Conservation (phyloP, 495 filamentous ascomycete species). For the Neurospora sp. region DNA sequence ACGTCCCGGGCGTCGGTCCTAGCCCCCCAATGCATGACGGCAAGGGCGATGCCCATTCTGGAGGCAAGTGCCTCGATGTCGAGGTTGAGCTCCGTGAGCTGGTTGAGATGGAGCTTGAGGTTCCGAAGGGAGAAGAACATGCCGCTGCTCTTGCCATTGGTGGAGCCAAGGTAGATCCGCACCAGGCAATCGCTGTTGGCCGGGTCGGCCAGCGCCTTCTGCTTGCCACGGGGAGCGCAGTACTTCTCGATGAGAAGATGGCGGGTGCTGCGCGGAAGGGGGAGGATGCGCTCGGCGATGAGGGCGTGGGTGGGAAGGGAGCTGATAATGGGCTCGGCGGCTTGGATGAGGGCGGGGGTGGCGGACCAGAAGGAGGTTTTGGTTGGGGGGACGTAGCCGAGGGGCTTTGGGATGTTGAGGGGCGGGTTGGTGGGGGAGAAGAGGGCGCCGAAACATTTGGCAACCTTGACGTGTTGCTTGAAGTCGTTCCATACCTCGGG, state of each 20-base stretch:
- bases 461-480: background rate
- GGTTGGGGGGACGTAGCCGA: background rate
- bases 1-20: slow-evolving; percentile 10
- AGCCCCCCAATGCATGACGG: slow-evolving; percentile 11
- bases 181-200: slow-evolving; percentile 22
- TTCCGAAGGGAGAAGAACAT: slow-evolving; percentile 10
- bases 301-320: slow-evolving; percentile 5
- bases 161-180: slow-evolving; percentile 16
- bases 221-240: slow-evolving; percentile 9
- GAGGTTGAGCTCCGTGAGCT: slow-evolving; percentile 7
- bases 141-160: background rate
- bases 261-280: slow-evolving; percentile 4
- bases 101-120: slow-evolving; percentile 12
- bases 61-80: background rate
- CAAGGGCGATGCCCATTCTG: slow-evolving; percentile 6
- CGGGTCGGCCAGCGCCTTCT: slow-evolving; percentile 1
- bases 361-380: too few relatives aligned
- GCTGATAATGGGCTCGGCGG: background rate
- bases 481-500: slow-evolving; percentile 9
- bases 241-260: slow-evolving; percentile 16
- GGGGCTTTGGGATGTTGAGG: background rate
- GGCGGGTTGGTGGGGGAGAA: background rate
- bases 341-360: background rate
- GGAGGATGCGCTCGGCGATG: background rate
- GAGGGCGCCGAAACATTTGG: background rate